Evolutionary conservation across 805 yeast genomes (phyloP).

Genomic region (Candida vaughaniae): DNA sequence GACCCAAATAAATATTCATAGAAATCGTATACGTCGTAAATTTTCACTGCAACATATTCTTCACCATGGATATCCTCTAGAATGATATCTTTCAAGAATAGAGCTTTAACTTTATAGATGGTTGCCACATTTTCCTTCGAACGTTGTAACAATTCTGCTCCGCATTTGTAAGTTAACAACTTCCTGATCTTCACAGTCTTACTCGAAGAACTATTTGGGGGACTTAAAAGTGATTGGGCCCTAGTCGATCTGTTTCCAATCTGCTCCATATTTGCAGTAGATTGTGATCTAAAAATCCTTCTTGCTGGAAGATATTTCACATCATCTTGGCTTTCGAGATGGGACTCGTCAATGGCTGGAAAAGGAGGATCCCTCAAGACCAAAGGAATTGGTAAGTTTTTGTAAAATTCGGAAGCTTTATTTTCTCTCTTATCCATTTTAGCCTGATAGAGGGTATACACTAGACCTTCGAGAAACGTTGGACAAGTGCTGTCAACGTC

Average conservation of each 20-base stretch:
- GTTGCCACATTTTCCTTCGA: conserved; percentile 1
- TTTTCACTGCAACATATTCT: conserved; percentile 1
- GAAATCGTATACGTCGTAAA: not conserved
- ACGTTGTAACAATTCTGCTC: conserved; percentile 1
- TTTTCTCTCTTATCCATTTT: not conserved
- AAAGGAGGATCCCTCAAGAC: not conserved
- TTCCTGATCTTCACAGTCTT: no score
- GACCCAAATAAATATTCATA: not conserved
- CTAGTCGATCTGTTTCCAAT: no score
- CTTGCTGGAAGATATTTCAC: not conserved
- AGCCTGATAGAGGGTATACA: not conserved
- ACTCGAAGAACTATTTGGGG: no score
- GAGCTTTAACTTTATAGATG: conserved; percentile 3
- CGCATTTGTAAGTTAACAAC: not conserved
- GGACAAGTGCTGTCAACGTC: conserved; percentile 1
- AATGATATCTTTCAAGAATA: not conserved
- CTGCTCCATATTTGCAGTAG: no score
- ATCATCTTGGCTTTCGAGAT: no score
- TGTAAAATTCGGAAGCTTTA: not conserved
- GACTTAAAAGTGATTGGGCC: not conserved
- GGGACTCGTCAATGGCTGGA: not conserved
- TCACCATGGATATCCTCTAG: conserved; percentile 1
- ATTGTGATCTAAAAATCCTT: no score
- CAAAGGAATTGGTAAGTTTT: conserved; percentile 1
- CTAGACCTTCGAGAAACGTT: conserved; percentile 4